Percentiles rank a stretch among this genome's conserved stretches.
Evolutionary conservation across 495 filamentous ascomycete genomes (phyloP).

Genomic region (Immersiella caudata): DNA sequence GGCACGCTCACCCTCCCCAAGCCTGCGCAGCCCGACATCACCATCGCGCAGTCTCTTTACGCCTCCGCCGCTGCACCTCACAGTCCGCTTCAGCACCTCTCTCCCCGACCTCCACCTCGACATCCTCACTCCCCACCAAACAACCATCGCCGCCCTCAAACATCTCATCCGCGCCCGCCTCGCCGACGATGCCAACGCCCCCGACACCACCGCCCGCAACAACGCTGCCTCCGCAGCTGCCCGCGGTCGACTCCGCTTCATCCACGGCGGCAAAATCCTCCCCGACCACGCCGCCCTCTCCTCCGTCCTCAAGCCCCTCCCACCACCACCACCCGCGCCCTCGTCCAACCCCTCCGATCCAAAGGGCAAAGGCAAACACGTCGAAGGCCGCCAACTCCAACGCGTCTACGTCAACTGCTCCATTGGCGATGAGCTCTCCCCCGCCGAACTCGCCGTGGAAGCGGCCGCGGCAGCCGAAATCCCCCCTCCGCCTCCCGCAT

Average conservation of each 20-base stretch:
- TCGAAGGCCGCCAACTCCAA: slow-evolving; percentile 27
- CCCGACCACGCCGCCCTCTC: slow-evolving; percentile 68
- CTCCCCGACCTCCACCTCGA: slow-evolving; percentile 82
- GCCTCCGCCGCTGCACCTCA: slow-evolving; percentile 63
- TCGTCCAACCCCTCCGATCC: slow-evolving; percentile 33
- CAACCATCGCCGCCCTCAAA: slow-evolving; percentile 75
- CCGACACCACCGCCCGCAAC: slow-evolving; percentile 44
- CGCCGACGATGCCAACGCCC: slow-evolving; percentile 52
- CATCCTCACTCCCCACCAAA: slow-evolving; percentile 65
- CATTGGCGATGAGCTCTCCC: slow-evolving; percentile 72
- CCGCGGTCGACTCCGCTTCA: slow-evolving; percentile 75
- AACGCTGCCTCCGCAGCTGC: slow-evolving; percentile 53
- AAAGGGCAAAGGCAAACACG: slow-evolving; percentile 36
- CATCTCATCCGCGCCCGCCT: slow-evolving; percentile 77
- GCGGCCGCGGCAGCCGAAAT: slow-evolving; percentile 49
- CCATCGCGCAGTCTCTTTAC: slow-evolving; percentile 12
- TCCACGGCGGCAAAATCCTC: slow-evolving; percentile 83
- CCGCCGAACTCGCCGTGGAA: slow-evolving; percentile 71
- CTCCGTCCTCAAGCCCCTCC: slow-evolving; percentile 63
- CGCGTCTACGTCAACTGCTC: slow-evolving; percentile 88
- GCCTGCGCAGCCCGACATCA: slow-evolving; percentile 17
- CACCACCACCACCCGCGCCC: slow-evolving; percentile 54
- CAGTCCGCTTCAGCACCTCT: slow-evolving; percentile 84
- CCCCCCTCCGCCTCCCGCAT: slow-evolving; percentile 26
- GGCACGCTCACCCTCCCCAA: slow-evolving; percentile 13